Evolutionary conservation across 2,329 filamentous ascomycete species (phyloP), one percentile per base, ranked within the genome.

Genomic region (Stromatinia cepivora): DNA sequence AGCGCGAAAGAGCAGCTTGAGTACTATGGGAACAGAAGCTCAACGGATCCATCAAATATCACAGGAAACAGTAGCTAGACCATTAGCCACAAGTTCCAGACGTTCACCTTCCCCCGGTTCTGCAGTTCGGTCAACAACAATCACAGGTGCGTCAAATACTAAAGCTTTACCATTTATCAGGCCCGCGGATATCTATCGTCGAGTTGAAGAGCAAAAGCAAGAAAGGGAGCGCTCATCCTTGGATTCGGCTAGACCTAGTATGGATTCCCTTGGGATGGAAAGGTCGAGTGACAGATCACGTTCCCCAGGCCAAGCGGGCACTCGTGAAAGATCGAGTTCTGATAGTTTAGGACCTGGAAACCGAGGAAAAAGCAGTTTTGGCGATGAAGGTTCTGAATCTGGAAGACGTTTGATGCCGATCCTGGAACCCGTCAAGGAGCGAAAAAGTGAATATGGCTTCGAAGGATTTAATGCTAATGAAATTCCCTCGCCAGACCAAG

Each of bases 131-230:
- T 76, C 80, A 25, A 74, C 80, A 42, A 73, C 77, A 64, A 80
- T 79, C n/a, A 66, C 74, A 39, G 77, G 81, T 63, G 66, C 48
- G 66, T 68, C 48, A 63, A 88, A 88, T 31, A 77, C 80, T 62
- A 89, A 88, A 73, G 78, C 86, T 0, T 79, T 87, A 28, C 85
- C 88, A 0, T 89, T 94, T 73, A 84, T 93, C 69, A 85, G 91
- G 50, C 91, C 92, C 1, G 86, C 90, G 17, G 92, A 96, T 73
- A 90, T 94, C 54, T 94, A 94, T 78, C 90, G 86, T 76, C 87
- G 90, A 8, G 84, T 90, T 78, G 87, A 87, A 66, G 89, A 92
- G 73, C 90, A 92, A 72, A 84, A 83, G 66, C 56, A 64, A 50
- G 86, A 87, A 65, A 89, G 91, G 73, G 90, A 92, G 73, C 81